Percentiles rank a stretch among this genome's conserved stretches.
These are phyloP conservation scores for Xylariaceae sp. DNA, from an alignment of 2,329 filamentous ascomycete species.

Conservation along the genomic window DNA sequence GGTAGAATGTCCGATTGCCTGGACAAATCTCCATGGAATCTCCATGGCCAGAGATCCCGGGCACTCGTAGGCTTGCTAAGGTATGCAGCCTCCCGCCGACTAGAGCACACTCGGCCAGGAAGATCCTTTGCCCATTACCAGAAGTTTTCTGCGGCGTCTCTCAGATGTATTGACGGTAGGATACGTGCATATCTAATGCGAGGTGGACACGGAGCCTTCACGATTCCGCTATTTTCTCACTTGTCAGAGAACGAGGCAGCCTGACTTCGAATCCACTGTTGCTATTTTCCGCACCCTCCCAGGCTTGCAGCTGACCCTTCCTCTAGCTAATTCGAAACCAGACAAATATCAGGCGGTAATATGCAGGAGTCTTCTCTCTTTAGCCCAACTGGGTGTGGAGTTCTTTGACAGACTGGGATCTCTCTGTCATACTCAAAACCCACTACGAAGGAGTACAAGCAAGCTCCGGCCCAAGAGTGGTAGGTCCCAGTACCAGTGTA, in stretches of 20 bases:
- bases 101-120: conserved; percentile 33
- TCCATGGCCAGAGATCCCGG: too few species aligned
- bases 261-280: too few species aligned
- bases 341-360: conserved; percentile 10
- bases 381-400: conserved; percentile 10
- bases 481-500: too few species aligned
- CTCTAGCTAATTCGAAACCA: conserved; percentile 10
- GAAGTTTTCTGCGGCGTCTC: conserved; percentile 45
- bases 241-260: too few species aligned
- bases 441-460: conserved; percentile 16
- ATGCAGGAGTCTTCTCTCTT: conserved; percentile 10
- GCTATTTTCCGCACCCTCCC: too few species aligned
- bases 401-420: conserved; percentile 13
- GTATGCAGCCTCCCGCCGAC: conserved; percentile 41
- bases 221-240: too few species aligned
- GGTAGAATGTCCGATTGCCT: too few species aligned
- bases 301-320: conserved; percentile 10
- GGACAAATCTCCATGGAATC: too few species aligned
- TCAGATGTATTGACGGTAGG: conserved; percentile 44
- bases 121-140: conserved; percentile 39
- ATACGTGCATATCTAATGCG: conserved; percentile 46
- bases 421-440: conserved; percentile 22
- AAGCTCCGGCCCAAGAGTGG: too few species aligned
- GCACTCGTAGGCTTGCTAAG: conserved; percentile 31
- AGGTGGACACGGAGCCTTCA: conserved; percentile 35